phyloP scores from a whole-genome alignment of 176 grass and related monocot genomes.

The Carex littledalei region DNA sequence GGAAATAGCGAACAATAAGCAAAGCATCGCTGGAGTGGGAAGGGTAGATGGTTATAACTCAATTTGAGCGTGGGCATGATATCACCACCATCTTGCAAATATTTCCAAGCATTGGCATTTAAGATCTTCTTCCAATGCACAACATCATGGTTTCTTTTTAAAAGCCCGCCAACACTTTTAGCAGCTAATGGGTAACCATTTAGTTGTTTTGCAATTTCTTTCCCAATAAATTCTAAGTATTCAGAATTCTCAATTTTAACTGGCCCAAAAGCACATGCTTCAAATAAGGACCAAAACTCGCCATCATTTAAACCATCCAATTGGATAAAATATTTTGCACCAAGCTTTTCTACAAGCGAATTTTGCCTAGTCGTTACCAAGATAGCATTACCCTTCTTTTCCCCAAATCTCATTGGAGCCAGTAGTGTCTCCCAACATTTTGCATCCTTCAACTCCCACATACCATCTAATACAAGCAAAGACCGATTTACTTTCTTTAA shows the following conservation, averaged over 20 bases:
- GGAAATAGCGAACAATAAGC: slow-evolving; percentile 29
- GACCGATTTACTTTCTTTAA: slow-evolving; percentile 18
- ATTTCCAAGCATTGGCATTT: slow-evolving; percentile 15
- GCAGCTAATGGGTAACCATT: slow-evolving; percentile 26
- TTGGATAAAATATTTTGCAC: not conserved
- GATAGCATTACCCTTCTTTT: slow-evolving; percentile 13
- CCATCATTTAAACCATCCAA: slow-evolving; percentile 21
- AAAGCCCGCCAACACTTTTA: slow-evolving; percentile 15
- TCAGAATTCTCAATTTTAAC: slow-evolving; percentile 7
- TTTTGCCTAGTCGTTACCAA: slow-evolving; percentile 23
- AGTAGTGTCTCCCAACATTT: slow-evolving; percentile 21
- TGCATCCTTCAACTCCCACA: slow-evolving; percentile 23
- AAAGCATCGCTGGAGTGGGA: slow-evolving; percentile 27
- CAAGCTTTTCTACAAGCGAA: slow-evolving; percentile 29
- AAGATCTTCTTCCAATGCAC: slow-evolving; percentile 11
- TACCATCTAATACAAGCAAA: slow-evolving; percentile 37
- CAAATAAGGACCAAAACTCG: slow-evolving; percentile 34
- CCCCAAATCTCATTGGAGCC: slow-evolving; percentile 18
- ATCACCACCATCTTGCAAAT: not conserved
- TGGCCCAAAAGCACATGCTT: slow-evolving; percentile 34
- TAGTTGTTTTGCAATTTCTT: slow-evolving; percentile 20
- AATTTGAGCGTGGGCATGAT: slow-evolving; percentile 22
- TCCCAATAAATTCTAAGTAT: slow-evolving; percentile 17
- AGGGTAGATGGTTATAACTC: slow-evolving; percentile 23
- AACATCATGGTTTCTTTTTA: slow-evolving; percentile 7